phyloP scores from a whole-genome alignment of 2,329 filamentous ascomycete genomes.

The Aureobasidium leucospermi region DNA sequence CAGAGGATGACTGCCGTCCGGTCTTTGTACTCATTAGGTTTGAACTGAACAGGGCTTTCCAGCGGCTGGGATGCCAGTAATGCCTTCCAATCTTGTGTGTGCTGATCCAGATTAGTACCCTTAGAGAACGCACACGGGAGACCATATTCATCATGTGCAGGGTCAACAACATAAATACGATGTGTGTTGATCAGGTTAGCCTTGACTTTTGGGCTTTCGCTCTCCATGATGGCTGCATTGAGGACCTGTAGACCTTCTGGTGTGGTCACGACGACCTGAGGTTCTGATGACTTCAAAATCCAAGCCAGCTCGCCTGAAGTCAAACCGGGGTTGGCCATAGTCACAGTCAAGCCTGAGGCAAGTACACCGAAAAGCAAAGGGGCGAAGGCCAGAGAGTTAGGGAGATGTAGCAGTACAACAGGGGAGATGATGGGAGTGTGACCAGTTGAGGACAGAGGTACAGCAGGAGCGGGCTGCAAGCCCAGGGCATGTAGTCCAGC shows the following conservation, averaged over 20 bases:
- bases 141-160: slow-evolving; percentile 11
- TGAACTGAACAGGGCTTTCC: neutral
- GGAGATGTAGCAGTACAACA: slow-evolving; percentile 9
- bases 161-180: slow-evolving; percentile 7
- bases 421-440: slow-evolving; percentile 9
- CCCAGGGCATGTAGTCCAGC: slow-evolving; percentile 8
- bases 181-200: neutral
- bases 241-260: slow-evolving; percentile 4
- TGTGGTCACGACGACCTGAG: slow-evolving; percentile 5
- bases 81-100: slow-evolving; percentile 7
- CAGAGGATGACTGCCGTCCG: slow-evolving; percentile 31
- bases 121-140: neutral
- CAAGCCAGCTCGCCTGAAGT: slow-evolving; percentile 11
- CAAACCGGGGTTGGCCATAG: slow-evolving; percentile 9
- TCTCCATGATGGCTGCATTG: slow-evolving; percentile 4
- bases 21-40: neutral
- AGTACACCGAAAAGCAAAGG: slow-evolving; percentile 11
- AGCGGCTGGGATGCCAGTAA: neutral
- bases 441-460: neutral
- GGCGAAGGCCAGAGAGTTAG: slow-evolving; percentile 11
- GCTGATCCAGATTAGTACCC: neutral
- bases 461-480: neutral
- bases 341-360: slow-evolving; percentile 10
- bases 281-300: slow-evolving; percentile 5
- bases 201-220: slow-evolving; percentile 5